A percentile compares a stretch with the other conserved stretches of the same genome.
Evolutionary conservation across 2,329 filamentous ascomycete genomes (phyloP).

Genomic region (Fusarium sp.): DNA sequence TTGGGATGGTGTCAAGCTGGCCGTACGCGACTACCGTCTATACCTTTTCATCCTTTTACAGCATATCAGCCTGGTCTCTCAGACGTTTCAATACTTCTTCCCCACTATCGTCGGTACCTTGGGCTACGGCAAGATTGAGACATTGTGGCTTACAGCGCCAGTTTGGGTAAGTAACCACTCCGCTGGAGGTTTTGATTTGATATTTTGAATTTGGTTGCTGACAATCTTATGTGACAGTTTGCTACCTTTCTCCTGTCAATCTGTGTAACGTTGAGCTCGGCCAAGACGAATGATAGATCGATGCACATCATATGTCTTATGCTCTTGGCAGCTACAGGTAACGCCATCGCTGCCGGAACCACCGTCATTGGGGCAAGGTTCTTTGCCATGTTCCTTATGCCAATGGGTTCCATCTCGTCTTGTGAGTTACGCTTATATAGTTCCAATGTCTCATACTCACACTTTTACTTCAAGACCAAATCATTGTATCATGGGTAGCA

Average conservation of each 20-base stretch:
- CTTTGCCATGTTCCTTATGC: constrained; percentile 72
- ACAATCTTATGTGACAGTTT: constrained; percentile 46
- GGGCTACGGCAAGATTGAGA: constrained; percentile 64
- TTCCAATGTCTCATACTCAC: rapidly evolving
- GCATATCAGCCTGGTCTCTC: constrained; percentile 61
- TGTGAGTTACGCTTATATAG: constrained; percentile 46
- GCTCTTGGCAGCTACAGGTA: constrained; percentile 62
- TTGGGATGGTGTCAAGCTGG: constrained; percentile 59
- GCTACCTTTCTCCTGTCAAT: constrained; percentile 65
- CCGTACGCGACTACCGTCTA: constrained; percentile 60
- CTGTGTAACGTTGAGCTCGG: constrained; percentile 65
- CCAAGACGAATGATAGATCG: constrained; percentile 64
- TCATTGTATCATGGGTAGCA: constrained; percentile 74
- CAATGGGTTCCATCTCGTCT: constrained; percentile 62
- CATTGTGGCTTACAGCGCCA: constrained; percentile 67
- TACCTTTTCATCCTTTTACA: constrained; percentile 66
- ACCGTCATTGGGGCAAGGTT: constrained; percentile 63
- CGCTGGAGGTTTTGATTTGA: rapidly evolving
- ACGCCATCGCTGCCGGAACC: constrained; percentile 65
- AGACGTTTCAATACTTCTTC: constrained; percentile 74
- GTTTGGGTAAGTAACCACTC: constrained; percentile 60
- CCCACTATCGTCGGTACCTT: constrained; percentile 71
- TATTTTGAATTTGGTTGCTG: neutral
- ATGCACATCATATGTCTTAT: constrained; percentile 66
- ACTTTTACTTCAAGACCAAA: constrained; percentile 52